Base-by-base conservation (phyloP, 805 yeast species). In the Diddensiella santjacobensis region DNA sequence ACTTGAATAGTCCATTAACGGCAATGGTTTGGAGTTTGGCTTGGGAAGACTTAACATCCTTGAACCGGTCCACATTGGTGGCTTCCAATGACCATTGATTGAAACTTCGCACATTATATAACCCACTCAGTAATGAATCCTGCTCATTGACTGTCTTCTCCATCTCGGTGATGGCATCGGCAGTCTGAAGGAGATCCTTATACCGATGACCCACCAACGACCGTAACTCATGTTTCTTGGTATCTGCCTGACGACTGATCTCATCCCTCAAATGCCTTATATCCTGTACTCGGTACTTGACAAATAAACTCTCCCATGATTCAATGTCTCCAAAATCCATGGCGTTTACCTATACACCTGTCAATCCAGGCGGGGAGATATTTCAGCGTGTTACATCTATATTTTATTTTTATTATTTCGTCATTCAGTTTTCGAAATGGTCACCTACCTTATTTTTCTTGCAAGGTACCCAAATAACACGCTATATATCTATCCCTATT, bases 191-290 rank as follows among this genome's bases (percentile, higher is more conserved):
- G 44, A 58, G 44, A 39, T 58, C 59, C 19, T 44, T 42, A 39
- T 55, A 58, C 33, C 52, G 38, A n/a, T 39, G 35, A 4, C 62
- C 62, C 2, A 58, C 51, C 38, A 58, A 45, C 26, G 52, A 31
- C 20, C 62, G 48, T 17, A 58, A 40, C 30, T 54, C 53, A 13
- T 40, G 44, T 44, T 47, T 52, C 44, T 56, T 58, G 35, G 36
- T 35, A 10, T 39, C 41, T n/a, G 57, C 58, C 24, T 39, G 42
- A 4, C 41, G 37, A 15, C 35, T 29, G 24, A 40, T 42, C 38
- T 45, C 47, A 23, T 33, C 45, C 24, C 49, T 45, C 33, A 57
- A 37, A 8, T 33, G 22, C 31, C 55, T 44, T 22, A 57, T 48
- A 26, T 57, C 59, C 2, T 51, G 33, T 8, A 57, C 45, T 4